Percentiles rank a stretch among this genome's conserved stretches.
Conservation (phyloP, 257 asterid genomes). For the Mitragyna speciosa region DNA sequence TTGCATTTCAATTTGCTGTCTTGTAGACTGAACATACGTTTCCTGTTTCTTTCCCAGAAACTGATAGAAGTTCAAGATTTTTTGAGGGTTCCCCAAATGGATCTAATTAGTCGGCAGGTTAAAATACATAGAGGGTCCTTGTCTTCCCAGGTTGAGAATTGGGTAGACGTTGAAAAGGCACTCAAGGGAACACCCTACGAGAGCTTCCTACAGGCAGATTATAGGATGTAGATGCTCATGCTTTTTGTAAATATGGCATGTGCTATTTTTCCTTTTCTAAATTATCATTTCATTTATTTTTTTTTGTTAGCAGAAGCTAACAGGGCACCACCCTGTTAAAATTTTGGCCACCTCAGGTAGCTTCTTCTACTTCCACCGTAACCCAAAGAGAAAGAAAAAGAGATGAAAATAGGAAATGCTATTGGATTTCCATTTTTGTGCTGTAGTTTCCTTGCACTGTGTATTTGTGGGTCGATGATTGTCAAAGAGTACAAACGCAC, state of each 20-base stretch:
- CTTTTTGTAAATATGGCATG: slow-evolving; percentile 33
- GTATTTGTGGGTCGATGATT: not conserved
- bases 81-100: slow-evolving; percentile 62
- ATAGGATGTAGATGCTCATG: slow-evolving; percentile 45
- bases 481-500: not conserved
- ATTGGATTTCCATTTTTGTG: not conserved
- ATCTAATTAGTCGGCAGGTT: slow-evolving; percentile 76
- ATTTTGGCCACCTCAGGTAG: slow-evolving; percentile 41
- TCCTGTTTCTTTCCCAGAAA: slow-evolving; percentile 42
- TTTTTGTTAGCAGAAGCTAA: slow-evolving; percentile 48
- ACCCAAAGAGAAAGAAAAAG: not conserved
- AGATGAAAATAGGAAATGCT: not conserved
- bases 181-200: slow-evolving; percentile 76
- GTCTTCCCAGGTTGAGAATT: slow-evolving; percentile 74
- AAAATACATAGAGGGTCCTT: slow-evolving; percentile 83
- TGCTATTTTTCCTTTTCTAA: not conserved
- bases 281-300: slow-evolving; percentile 43
- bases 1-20: not conserved
- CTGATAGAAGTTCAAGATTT: slow-evolving; percentile 76
- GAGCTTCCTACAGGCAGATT: slow-evolving; percentile 59
- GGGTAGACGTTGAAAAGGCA: slow-evolving; percentile 68
- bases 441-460: not conserved
- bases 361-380: slow-evolving; percentile 9
- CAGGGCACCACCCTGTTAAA: slow-evolving; percentile 41
- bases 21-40: not conserved